Percentiles rank a stretch among this genome's conserved stretches.
These are phyloP conservation scores for Chenopodium berlandieri DNA, from an alignment of 148 eudicot genomes.

Conservation along the genomic window DNA sequence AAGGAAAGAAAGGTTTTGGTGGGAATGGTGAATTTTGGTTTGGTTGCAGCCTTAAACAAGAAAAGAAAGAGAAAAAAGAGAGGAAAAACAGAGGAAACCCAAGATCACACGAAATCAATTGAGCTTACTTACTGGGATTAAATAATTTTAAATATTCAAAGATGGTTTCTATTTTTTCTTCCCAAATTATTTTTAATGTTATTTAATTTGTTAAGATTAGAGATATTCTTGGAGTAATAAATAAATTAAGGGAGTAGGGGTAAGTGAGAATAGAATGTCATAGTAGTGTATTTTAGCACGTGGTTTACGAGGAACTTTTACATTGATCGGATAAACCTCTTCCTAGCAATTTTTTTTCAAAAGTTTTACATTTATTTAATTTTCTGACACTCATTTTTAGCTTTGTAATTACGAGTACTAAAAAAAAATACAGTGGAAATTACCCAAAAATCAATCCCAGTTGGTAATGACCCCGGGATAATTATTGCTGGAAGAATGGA, in stretches of 20 bases:
- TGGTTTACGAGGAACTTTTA: conserved; percentile 35
- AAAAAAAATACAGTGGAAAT: too few species aligned
- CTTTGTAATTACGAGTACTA: too few species aligned
- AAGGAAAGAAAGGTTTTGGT: conserved; percentile 12
- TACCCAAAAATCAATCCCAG: too few species aligned
- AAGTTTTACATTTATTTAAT: too few species aligned
- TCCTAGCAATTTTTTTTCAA: not conserved
- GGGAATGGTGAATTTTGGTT: conserved; percentile 32
- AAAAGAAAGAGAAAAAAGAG: not conserved
- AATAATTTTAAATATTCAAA: not conserved
- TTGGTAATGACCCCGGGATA: too few species aligned
- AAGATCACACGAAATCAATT: conserved; percentile 55
- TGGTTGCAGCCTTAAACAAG: conserved; percentile 52
- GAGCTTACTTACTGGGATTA: conserved; percentile 1
- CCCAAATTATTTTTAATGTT: not conserved
- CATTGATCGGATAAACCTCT: not conserved
- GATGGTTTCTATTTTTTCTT: not conserved
- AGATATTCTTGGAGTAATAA: not conserved
- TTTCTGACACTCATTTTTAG: too few species aligned
- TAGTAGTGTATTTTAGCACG: conserved; percentile 45
- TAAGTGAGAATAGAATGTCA: conserved; percentile 20
- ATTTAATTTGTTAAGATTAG: not conserved
- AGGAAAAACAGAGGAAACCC: conserved; percentile 24
- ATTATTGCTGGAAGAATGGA: too few species aligned
- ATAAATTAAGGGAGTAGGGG: not conserved